Conservation (phyloP, 2,329 filamentous ascomycete species). For the Aspergillus texensis region DNA sequence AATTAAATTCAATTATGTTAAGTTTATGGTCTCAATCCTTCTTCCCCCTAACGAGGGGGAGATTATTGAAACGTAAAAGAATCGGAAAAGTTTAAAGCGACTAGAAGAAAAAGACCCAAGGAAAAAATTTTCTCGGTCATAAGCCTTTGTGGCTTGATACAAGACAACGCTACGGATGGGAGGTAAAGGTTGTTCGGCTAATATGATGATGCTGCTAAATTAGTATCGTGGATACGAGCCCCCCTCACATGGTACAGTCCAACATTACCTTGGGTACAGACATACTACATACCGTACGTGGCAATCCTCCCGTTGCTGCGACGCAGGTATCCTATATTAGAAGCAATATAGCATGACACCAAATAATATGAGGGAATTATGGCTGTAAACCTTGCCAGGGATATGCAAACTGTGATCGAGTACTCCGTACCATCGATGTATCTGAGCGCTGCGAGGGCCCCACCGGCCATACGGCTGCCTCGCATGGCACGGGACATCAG, state of each 20-base stretch:
- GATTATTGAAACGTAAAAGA: background rate
- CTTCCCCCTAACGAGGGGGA: background rate
- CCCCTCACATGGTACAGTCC: background rate
- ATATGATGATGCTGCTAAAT: background rate
- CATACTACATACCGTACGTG: background rate
- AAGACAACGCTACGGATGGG: background rate
- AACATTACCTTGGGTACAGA: background rate
- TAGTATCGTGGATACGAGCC: background rate
- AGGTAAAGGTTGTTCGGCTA: background rate
- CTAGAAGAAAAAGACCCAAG: background rate
- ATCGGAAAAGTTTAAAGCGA: background rate
- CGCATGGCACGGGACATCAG: background rate
- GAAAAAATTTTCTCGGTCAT: background rate
- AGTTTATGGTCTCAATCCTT: background rate
- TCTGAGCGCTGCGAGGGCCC: background rate
- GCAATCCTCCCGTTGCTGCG: background rate
- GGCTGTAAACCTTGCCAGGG: background rate
- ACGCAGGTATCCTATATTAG: background rate
- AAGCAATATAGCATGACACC: background rate
- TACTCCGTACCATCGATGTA: background rate
- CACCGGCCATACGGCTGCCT: background rate
- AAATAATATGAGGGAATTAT: background rate
- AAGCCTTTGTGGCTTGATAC: constrained; percentile 5
- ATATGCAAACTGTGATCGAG: background rate
- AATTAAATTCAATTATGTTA: background rate